Conservation (phyloP, 208 protist genomes). For the Acanthamoeba triangularis region DNA sequence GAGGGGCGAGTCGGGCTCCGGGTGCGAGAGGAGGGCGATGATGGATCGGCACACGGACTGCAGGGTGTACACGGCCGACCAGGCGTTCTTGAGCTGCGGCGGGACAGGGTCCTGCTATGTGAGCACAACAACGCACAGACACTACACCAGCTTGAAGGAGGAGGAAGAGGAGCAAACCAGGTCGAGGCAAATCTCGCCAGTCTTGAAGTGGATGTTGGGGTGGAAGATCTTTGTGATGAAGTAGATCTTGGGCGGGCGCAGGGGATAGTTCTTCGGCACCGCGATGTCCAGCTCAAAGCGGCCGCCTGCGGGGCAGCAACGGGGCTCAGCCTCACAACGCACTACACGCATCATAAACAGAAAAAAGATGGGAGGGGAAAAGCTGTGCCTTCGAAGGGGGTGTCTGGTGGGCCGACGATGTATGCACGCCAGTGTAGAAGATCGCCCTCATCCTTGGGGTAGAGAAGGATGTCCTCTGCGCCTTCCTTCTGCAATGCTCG, state of each 20-base stretch:
- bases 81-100: conserved; percentile 89
- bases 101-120: not conserved
- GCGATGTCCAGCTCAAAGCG: conserved; percentile 87
- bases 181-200: conserved; percentile 92
- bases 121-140: not conserved
- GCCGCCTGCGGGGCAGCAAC: conserved; percentile 75
- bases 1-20: conserved; percentile 89
- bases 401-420: conserved; percentile 84
- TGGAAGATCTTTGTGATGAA: conserved; percentile 93
- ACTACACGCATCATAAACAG: not conserved
- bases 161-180: not conserved
- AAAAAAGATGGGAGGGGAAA: too few species aligned
- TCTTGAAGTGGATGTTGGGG: conserved; percentile 92
- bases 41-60: conserved; percentile 89
- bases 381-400: conserved; percentile 80
- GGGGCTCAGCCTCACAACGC: not conserved
- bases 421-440: conserved; percentile 75
- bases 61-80: conserved; percentile 91
- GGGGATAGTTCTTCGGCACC: conserved; percentile 89
- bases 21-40: conserved; percentile 85
- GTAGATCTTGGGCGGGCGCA: conserved; percentile 87
- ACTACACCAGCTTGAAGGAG: not conserved
- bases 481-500: conserved; percentile 54
- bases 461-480: conserved; percentile 52
- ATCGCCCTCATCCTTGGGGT: conserved; percentile 13